Conservation (phyloP, 2,329 filamentous ascomycete species). For the Colletotrichum siamense region DNA sequence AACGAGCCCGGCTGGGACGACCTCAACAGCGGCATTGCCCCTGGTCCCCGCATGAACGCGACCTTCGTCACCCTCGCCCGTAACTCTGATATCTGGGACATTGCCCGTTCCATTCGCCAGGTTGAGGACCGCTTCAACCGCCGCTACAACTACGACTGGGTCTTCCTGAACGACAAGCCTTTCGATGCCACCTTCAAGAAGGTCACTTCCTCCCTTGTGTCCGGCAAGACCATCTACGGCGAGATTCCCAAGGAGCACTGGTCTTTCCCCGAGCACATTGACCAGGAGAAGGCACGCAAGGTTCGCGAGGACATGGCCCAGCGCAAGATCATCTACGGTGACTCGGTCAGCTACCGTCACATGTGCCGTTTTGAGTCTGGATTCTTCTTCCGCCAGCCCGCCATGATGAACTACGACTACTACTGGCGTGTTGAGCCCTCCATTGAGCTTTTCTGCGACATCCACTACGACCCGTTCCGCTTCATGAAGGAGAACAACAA, state of each 20-base stretch:
- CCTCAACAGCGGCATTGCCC: slow-evolving; percentile 53
- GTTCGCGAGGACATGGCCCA: slow-evolving; percentile 94
- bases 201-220: slow-evolving; percentile 87
- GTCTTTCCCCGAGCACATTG: slow-evolving; percentile 96
- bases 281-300: slow-evolving; percentile 89
- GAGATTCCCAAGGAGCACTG: slow-evolving; percentile 91
- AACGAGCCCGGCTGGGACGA: slow-evolving; percentile 59
- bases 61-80: slow-evolving; percentile 96
- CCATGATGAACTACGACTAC: slow-evolving; percentile 97
- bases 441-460: slow-evolving; percentile 94
- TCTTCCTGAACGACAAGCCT: slow-evolving; percentile 95
- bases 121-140: slow-evolving; percentile 98
- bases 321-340: slow-evolving; percentile 97
- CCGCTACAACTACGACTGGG: slow-evolving; percentile 98
- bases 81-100: slow-evolving; percentile 95
- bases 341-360: slow-evolving; percentile 95
- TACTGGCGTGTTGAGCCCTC: slow-evolving; percentile 99
- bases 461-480: slow-evolving; percentile 95
- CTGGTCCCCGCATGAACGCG: slow-evolving; percentile 86
- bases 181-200: slow-evolving; percentile 95
- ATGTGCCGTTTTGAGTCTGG: slow-evolving; percentile 99
- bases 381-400: slow-evolving; percentile 95
- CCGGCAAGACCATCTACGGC: slow-evolving; percentile 90
- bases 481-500: slow-evolving; percentile 96
- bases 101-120: slow-evolving; percentile 92